These are phyloP conservation scores for Colletotrichum chrysophilum DNA, from an alignment of 2,329 filamentous ascomycete genomes.

Conservation along the genomic window DNA sequence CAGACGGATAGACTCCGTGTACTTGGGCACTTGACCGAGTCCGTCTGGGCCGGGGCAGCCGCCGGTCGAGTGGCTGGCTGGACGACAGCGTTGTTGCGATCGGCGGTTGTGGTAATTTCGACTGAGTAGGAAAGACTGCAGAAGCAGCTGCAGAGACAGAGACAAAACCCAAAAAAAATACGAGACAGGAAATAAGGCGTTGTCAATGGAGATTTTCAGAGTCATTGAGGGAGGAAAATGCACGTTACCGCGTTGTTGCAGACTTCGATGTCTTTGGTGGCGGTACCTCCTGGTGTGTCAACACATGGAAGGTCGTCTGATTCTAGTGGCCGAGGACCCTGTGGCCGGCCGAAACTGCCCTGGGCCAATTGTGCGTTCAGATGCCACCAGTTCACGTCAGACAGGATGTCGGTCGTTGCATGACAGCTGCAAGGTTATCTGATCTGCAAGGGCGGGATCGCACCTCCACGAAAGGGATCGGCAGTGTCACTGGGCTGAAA, in stretches of 20 bases:
- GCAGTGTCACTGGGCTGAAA: not conserved
- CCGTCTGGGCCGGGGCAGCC: not conserved
- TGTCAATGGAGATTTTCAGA: not conserved
- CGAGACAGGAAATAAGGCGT: not conserved
- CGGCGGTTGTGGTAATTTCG: not conserved
- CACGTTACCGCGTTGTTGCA: not conserved
- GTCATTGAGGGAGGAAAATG: not conserved
- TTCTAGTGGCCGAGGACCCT: not conserved
- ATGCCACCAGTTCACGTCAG: slow-evolving; percentile 2
- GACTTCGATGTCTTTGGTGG: not conserved
- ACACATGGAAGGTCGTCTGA: not conserved
- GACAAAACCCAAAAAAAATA: not conserved
- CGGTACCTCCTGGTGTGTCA: not conserved
- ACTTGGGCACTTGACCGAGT: not conserved
- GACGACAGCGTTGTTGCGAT: not conserved
- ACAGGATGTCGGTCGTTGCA: not conserved
- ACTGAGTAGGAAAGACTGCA: not conserved
- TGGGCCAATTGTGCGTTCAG: not conserved
- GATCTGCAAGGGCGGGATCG: not conserved
- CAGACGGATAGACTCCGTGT: not conserved
- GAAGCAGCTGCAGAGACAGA: not conserved
- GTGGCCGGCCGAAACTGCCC: not conserved
- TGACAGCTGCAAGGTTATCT: slow-evolving; percentile 21
- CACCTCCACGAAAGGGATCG: slow-evolving; percentile 5
- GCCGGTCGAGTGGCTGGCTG: not conserved